A percentile compares a stretch with the other conserved stretches of the same genome.
These are phyloP conservation scores for Cylindrotheca closterium DNA, from an alignment of 108 stramenopile species.

Conservation along the genomic window DNA sequence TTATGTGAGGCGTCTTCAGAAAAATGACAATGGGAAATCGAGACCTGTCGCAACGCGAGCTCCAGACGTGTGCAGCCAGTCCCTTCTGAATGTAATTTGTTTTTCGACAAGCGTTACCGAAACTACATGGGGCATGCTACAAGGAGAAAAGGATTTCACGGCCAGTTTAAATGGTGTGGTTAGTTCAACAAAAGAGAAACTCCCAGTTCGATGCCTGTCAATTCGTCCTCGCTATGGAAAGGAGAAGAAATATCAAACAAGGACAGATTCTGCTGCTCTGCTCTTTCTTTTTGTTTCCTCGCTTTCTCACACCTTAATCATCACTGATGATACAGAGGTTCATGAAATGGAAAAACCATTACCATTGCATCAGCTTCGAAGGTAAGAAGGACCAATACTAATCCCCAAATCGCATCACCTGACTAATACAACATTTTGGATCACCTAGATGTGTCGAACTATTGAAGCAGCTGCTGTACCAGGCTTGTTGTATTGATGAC, in stretches of 20 bases:
- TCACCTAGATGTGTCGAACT: conserved; percentile 65
- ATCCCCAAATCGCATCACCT: no score
- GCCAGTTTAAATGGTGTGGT: conserved; percentile 50
- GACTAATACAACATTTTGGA: no score
- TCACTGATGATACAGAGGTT: conserved; percentile 89
- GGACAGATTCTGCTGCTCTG: conserved; percentile 52
- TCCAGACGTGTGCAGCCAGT: conserved; percentile 60
- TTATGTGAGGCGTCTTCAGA: conserved; percentile 35
- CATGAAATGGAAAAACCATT: conserved; percentile 81
- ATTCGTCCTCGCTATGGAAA: conserved; percentile 17
- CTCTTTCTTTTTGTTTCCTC: conserved; percentile 65
- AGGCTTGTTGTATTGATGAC: conserved; percentile 72
- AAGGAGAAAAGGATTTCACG: conserved; percentile 48
- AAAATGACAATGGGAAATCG: conserved; percentile 17
- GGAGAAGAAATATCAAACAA: background rate
- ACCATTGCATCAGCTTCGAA: conserved; percentile 76
- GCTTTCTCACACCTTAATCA: conserved; percentile 75
- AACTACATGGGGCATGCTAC: conserved; percentile 69
- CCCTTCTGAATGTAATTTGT: conserved; percentile 69
- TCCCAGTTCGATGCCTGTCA: conserved; percentile 14
- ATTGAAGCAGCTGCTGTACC: conserved; percentile 74
- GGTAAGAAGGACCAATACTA: no score
- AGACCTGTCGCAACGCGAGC: conserved; percentile 45
- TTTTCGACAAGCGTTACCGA: conserved; percentile 66
- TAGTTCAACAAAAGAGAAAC: conserved; percentile 43